Evolutionary conservation across 164 flowering plant genomes (phyloP), one percentile per base, ranked within the genome.

Genomic region (Vitis vinifera): DNA sequence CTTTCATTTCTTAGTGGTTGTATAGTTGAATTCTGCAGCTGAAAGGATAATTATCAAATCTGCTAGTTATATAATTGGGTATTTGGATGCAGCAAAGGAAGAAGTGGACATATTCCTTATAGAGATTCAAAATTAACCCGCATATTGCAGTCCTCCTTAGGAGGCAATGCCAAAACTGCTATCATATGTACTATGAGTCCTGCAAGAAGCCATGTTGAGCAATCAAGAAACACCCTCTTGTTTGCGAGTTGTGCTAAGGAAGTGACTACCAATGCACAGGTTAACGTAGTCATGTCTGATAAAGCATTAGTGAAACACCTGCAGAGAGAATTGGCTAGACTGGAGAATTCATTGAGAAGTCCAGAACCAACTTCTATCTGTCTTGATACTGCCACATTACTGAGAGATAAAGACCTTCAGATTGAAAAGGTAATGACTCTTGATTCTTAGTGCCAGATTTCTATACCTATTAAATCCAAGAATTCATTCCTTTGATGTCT

Each of bases 161-260:
- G 84, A 50, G 89, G 89, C 62, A 84, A 87, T 84, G 83, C 87
- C 23, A 84, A 78, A 75, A 84, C 87, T 56, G 83, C 88, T 66
- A 87, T 87, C 63, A 87, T 87, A 31, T 87, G 91, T 69, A 87
- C 91, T 27, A 68, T 85, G 83, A 85, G 89, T 75, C 91, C 91
- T 58, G 87, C 89, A 67, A 72, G 82, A 58, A 75, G 55, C 62
- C 91, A 84, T 77, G 85, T 87, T 64, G 89, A 87, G 75, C 91
- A 87, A 73, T 84, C 89, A 63, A 84, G 86, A 60, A 87, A 87
- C 68, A 87, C 91, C 1, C 84, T 87, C 19, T 74, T 87, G 67
- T 87, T 87, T 71, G 91, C 86, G 37, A 85, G 86, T 70, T 87
- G 91, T 79, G 91, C 91, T 23, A 85, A 87, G 72, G 89, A 85